Conservation (phyloP, 2,329 filamentous ascomycete species). For the Trematosphaeria pertusa region DNA sequence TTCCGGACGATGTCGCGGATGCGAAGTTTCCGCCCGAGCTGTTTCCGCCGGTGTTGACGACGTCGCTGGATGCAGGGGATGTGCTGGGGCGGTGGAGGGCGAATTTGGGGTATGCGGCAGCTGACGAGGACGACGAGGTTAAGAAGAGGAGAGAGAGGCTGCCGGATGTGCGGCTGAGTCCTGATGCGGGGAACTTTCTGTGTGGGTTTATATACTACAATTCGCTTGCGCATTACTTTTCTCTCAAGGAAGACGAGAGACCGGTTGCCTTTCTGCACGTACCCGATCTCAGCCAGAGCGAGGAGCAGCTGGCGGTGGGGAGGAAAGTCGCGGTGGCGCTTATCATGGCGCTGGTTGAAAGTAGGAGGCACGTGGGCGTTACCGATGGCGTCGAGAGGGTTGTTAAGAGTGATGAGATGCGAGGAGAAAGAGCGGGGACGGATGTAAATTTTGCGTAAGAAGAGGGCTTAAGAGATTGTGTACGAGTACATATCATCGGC, state of each 20-base stretch:
- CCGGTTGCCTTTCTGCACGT: slow-evolving; percentile 47
- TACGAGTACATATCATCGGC: too few species aligned
- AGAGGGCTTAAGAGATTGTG: too few species aligned
- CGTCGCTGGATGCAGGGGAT: slow-evolving; percentile 40
- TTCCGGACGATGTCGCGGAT: slow-evolving; percentile 26
- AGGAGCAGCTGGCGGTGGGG: slow-evolving; percentile 33
- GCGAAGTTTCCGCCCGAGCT: slow-evolving; percentile 20
- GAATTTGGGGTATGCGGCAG: slow-evolving; percentile 16
- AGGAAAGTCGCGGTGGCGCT: slow-evolving; percentile 39
- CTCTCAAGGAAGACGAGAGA: slow-evolving; percentile 24
- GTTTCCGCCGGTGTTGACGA: slow-evolving; percentile 34
- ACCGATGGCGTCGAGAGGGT: slow-evolving; percentile 10
- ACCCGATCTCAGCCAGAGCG: slow-evolving; percentile 38
- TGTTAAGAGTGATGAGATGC: not conserved
- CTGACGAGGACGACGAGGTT: not conserved
- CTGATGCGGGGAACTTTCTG: slow-evolving; percentile 46
- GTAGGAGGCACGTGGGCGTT: slow-evolving; percentile 28
- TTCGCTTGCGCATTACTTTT: slow-evolving; percentile 38
- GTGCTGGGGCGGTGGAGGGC: slow-evolving; percentile 40
- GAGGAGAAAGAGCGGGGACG: slow-evolving; percentile 10
- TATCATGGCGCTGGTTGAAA: slow-evolving; percentile 45
- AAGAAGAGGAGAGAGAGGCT: not conserved
- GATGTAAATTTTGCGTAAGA: slow-evolving; percentile 23
- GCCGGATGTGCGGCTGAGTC: slow-evolving; percentile 36
- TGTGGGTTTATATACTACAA: slow-evolving; percentile 49